Base-by-base conservation (phyloP, 106 monocot genomes). In the Apostasia shenzhenica region DNA sequence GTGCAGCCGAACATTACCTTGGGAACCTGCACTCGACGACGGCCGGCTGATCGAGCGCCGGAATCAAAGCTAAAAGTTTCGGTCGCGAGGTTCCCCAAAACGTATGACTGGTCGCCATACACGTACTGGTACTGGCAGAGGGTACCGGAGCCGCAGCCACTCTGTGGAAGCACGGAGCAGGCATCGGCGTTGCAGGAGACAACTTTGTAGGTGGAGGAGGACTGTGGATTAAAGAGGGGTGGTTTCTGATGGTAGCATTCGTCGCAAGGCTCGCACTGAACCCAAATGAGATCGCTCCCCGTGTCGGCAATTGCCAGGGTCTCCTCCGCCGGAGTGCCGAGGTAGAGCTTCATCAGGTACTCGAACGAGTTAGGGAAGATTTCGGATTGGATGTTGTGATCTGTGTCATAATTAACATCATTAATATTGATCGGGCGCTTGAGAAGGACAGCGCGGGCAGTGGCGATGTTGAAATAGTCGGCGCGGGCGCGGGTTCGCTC, bases 41-140 rank as follows among this genome's bases (percentile, higher is more conserved):
- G 3, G 1, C 14, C 52, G 38, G 26, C 37, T 7, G 11, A 7
- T 2, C 48, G 1, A 11, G 57, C n/a, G 45, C 6, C 14, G 11
- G 60, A 44, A 48, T 26, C 59, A 59, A 86, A 82, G 45, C 50
- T 61, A 56, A 82, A 68, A 49, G 76, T 82, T 8, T 86, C 86
- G 1, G 55, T 47, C 37, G 86, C 67, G 2, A 86, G 78, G 45
- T 40, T 2, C 1, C 86, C 86, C 9, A 5, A 1, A 37, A 76
- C 73, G 38, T 7, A 14, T 8, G 86, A 82, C 0, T 14, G 6
- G 54, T 82, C 86, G 39, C 57, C 82, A 64, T 82, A 86, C 0
- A 1, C 0, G 53, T 65, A 65, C 4, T 37, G 2, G 57, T 84
- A 84, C 7, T 13, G 1, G 66, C 84, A 84, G 0, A 44, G 8